A percentile compares a stretch with the other conserved stretches of the same genome.
These are phyloP conservation scores for Calonectria henricotiae DNA, from an alignment of 2,329 filamentous ascomycete genomes.

Conservation along the genomic window DNA sequence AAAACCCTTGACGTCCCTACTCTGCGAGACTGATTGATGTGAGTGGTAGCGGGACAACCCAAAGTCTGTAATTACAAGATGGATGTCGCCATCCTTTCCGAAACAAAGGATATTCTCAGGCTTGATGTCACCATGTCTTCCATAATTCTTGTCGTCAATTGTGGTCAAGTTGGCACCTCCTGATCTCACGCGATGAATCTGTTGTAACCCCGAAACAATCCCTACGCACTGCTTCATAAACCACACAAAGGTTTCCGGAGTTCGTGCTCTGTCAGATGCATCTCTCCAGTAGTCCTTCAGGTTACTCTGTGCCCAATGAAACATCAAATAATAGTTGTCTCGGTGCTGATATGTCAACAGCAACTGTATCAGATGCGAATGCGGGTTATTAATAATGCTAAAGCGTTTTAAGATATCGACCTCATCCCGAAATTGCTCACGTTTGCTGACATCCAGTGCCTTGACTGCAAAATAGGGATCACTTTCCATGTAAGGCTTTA, in stretches of 20 bases:
- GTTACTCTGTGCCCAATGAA: neutral
- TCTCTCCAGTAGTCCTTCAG: neutral
- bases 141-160: neutral
- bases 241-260: neutral
- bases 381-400: neutral
- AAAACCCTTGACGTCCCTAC: neutral
- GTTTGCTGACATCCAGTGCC: neutral
- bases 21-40: neutral
- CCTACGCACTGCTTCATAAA: slow-evolving; percentile 2
- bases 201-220: neutral
- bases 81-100: neutral
- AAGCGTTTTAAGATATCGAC: neutral
- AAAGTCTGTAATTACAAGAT: neutral
- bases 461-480: neutral
- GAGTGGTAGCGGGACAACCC: neutral
- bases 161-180: neutral
- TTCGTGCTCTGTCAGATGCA: neutral
- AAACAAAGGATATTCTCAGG: neutral
- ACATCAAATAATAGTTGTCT: neutral
- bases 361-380: neutral
- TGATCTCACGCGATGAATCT: neutral
- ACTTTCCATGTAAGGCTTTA: neutral
- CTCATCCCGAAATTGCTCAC: neutral
- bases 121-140: slow-evolving; percentile 9
- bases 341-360: neutral